Evolutionary conservation across 192 early-diverging fungal genomes (phyloP).

Genomic region (Allomyces macrogynus): DNA sequence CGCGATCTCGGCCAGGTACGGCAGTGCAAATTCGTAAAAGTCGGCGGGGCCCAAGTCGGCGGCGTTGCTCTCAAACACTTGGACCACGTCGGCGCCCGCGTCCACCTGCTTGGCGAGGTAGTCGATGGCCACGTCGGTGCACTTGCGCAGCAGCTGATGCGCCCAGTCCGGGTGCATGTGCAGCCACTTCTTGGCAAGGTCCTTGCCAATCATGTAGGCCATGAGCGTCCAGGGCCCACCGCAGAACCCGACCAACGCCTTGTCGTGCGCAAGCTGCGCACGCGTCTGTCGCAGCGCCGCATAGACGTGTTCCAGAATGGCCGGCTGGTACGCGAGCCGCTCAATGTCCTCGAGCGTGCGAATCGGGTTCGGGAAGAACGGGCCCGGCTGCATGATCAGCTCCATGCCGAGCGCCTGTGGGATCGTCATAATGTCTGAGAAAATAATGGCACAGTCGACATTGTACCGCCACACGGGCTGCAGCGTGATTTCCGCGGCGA

Average conservation of each 20-base stretch:
- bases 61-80: constrained; percentile 94
- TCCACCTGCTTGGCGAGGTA: constrained; percentile 81
- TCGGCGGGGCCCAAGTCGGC: constrained; percentile 69
- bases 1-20: constrained; percentile 73
- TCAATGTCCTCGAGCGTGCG: constrained; percentile 42
- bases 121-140: constrained; percentile 65
- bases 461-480: constrained; percentile 89
- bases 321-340: constrained; percentile 35
- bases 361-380: constrained; percentile 71
- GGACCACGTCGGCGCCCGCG: constrained; percentile 91
- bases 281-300: constrained; percentile 88
- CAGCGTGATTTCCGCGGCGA: constrained; percentile 84
- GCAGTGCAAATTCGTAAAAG: constrained; percentile 68
- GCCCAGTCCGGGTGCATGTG: constrained; percentile 50
- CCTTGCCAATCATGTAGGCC: constrained; percentile 97
- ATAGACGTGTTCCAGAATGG: constrained; percentile 79
- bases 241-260: constrained; percentile 89
- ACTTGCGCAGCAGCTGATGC: constrained; percentile 52
- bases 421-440: constrained; percentile 92
- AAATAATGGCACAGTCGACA: constrained; percentile 93
- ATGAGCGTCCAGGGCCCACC: constrained; percentile 97
- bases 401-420: constrained; percentile 90
- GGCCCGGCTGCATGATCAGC: constrained; percentile 82
- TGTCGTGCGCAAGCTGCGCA: constrained; percentile 55
- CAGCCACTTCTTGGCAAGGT: constrained; percentile 83